These are phyloP conservation scores for Zygnema circumcarinatum DNA, from an alignment of 139 green algal genomes.

Conservation along the genomic window DNA sequence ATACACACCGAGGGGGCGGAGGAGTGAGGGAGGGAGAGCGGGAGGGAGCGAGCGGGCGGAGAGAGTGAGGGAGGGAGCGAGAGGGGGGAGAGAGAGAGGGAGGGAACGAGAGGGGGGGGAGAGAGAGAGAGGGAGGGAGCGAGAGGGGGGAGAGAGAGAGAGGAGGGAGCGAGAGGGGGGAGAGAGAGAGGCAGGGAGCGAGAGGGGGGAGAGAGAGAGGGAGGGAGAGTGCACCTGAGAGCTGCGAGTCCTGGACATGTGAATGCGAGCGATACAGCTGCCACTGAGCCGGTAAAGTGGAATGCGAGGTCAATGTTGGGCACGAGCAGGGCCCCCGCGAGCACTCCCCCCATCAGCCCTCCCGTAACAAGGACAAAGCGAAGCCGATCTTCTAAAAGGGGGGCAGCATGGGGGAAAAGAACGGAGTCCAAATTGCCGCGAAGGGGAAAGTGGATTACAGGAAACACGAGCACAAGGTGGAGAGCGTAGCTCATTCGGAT, in stretches of 20 bases:
- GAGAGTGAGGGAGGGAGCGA: too few species aligned
- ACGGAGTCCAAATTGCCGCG: constrained; percentile 24
- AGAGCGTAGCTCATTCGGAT: constrained; percentile 27
- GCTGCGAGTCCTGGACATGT: constrained; percentile 20
- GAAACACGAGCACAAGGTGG: constrained; percentile 37
- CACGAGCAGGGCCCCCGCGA: background rate
- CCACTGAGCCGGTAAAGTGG: constrained; percentile 1
- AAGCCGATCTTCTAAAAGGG: background rate
- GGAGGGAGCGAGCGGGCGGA: too few species aligned
- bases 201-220: too few species aligned
- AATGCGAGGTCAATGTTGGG: constrained; percentile 36
- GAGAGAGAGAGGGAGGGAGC: too few species aligned
- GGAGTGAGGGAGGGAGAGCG: background rate
- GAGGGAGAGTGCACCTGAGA: constrained; percentile 18
- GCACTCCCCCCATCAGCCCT: background rate
- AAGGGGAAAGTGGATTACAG: constrained; percentile 32
- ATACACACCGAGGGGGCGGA: background rate
- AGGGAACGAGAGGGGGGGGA: too few species aligned
- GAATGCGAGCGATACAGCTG: constrained; percentile 29
- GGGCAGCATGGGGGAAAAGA: constrained; percentile 30
- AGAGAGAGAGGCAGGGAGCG: too few species aligned
- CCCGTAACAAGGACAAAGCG: constrained; percentile 37
- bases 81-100: too few species aligned
- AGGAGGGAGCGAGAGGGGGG: too few species aligned
- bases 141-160: too few species aligned